Evolutionary conservation across 768 basidiomycete species (phyloP).

Genomic region (Boletus coccyginus): DNA sequence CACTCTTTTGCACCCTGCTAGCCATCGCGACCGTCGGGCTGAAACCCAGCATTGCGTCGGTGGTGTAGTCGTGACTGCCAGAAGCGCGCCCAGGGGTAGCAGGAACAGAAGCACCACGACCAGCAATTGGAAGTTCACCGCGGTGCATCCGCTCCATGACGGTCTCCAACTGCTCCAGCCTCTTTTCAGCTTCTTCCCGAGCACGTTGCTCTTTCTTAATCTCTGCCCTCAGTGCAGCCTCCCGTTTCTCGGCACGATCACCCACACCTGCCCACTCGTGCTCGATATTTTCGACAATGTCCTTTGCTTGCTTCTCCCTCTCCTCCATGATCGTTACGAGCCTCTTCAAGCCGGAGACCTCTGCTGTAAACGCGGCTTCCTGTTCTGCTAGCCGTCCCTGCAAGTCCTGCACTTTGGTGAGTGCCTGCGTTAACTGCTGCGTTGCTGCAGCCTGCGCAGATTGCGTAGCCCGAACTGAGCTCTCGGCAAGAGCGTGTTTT

Average conservation of each 20-base stretch:
- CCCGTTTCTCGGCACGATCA: slow-evolving; percentile 64
- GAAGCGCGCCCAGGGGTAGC: slow-evolving; percentile 43
- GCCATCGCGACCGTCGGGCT: slow-evolving; percentile 90
- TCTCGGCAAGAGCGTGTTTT: slow-evolving; percentile 61
- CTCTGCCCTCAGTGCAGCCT: slow-evolving; percentile 64
- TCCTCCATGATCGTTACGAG: slow-evolving; percentile 85
- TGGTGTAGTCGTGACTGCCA: slow-evolving; percentile 38
- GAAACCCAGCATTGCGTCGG: slow-evolving; percentile 62
- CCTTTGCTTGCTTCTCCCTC: slow-evolving; percentile 80
- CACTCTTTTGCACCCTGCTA: slow-evolving; percentile 72
- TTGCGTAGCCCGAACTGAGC: slow-evolving; percentile 70
- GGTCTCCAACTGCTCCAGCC: slow-evolving; percentile 66
- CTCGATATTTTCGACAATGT: slow-evolving; percentile 80
- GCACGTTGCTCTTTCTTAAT: slow-evolving; percentile 67
- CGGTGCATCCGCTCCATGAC: slow-evolving; percentile 70
- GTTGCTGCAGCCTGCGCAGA: slow-evolving; percentile 67
- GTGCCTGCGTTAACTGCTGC: slow-evolving; percentile 73
- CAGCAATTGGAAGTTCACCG: slow-evolving; percentile 65
- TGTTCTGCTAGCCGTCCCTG: slow-evolving; percentile 80
- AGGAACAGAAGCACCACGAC: slow-evolving; percentile 36
- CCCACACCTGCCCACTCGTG: slow-evolving; percentile 76
- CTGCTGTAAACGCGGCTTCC: slow-evolving; percentile 77
- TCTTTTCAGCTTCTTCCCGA: slow-evolving; percentile 69
- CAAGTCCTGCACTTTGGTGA: slow-evolving; percentile 71
- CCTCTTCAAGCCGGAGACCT: slow-evolving; percentile 69